phyloP scores from a whole-genome alignment of 805 yeast species.

The Komagataella ulmi region DNA sequence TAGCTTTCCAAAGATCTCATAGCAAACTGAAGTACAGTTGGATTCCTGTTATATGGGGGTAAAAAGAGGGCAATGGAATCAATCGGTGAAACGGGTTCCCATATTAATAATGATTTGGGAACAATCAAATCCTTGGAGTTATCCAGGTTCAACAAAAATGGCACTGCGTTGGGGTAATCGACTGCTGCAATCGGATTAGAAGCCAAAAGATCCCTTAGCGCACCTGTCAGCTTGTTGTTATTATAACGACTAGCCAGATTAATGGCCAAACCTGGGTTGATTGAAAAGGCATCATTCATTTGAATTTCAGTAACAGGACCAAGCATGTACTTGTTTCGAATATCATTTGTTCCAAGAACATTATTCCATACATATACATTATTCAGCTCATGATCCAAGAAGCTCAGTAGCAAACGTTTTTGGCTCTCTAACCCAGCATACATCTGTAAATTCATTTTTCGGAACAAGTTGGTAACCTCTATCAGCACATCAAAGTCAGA shows the following conservation, averaged over 20 bases:
- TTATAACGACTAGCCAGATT: slow-evolving; percentile 48
- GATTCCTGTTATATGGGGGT: slow-evolving; percentile 56
- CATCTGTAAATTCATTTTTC: slow-evolving; percentile 9
- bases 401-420: slow-evolving; percentile 39
- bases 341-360: slow-evolving; percentile 34
- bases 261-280: slow-evolving; percentile 64
- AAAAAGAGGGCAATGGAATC: slow-evolving; percentile 75
- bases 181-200: slow-evolving; percentile 48
- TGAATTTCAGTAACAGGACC: slow-evolving; percentile 24
- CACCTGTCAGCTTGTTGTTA: slow-evolving; percentile 22
- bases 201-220: slow-evolving; percentile 30
- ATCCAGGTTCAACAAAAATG: slow-evolving; percentile 25
- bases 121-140: slow-evolving; percentile 6
- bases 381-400: slow-evolving; percentile 66
- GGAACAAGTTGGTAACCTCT: slow-evolving; percentile 28
- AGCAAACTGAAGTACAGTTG: slow-evolving; percentile 70
- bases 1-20: slow-evolving; percentile 83
- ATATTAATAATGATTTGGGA: slow-evolving; percentile 38
- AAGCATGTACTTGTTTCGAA: slow-evolving; percentile 21
- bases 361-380: slow-evolving; percentile 68
- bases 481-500: slow-evolving; percentile 52
- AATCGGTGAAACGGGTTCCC: slow-evolving; percentile 71
- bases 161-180: slow-evolving; percentile 43
- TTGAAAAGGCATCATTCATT: slow-evolving; percentile 42
- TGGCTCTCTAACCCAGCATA: slow-evolving; percentile 26